Percentiles rank a stretch among this genome's conserved stretches.
Conservation (phyloP, 495 filamentous ascomycete species). For the Lepidopterella palustris region DNA sequence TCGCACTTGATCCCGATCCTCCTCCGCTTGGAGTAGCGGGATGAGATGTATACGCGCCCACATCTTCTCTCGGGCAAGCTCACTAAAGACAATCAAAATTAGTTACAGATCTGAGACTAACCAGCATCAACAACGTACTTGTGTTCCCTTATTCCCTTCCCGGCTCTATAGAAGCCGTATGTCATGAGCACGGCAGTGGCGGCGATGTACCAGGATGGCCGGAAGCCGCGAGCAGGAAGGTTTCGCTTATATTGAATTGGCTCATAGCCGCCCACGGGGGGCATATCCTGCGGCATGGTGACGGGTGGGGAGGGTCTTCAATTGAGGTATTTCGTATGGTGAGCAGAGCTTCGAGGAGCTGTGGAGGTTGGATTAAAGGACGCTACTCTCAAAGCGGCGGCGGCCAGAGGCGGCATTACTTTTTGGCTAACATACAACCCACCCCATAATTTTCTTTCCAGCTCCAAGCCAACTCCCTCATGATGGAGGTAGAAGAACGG, state of each 20-base stretch:
- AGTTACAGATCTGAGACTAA: neutral
- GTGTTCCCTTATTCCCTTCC: slow-evolving; percentile 71
- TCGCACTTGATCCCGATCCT: slow-evolving; percentile 88
- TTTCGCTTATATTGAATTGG: slow-evolving; percentile 98
- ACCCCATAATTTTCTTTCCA: neutral
- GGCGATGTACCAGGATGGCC: slow-evolving; percentile 66
- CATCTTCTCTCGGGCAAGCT: slow-evolving; percentile 93
- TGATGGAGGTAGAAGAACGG: slow-evolving; percentile 51
- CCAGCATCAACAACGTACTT: slow-evolving; percentile 54
- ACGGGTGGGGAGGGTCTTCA: slow-evolving; percentile 16
- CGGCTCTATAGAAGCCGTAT: slow-evolving; percentile 81
- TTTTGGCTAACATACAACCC: neutral
- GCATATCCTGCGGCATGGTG: slow-evolving; percentile 81
- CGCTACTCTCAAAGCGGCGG: neutral
- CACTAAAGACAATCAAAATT: slow-evolving; percentile 46
- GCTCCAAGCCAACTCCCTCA: neutral
- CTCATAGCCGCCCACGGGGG: slow-evolving; percentile 86
- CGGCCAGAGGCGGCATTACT: neutral
- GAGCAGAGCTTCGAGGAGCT: slow-evolving; percentile 5
- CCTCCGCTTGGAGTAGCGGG: slow-evolving; percentile 88
- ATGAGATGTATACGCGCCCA: slow-evolving; percentile 91
- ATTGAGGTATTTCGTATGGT: slow-evolving; percentile 6
- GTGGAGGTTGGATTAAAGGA: slow-evolving; percentile 4
- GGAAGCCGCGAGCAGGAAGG: slow-evolving; percentile 85
- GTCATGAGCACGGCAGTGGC: slow-evolving; percentile 69